Evolutionary conservation across 208 protist species (phyloP).

Genomic region (Trypanosoma melophagium): DNA sequence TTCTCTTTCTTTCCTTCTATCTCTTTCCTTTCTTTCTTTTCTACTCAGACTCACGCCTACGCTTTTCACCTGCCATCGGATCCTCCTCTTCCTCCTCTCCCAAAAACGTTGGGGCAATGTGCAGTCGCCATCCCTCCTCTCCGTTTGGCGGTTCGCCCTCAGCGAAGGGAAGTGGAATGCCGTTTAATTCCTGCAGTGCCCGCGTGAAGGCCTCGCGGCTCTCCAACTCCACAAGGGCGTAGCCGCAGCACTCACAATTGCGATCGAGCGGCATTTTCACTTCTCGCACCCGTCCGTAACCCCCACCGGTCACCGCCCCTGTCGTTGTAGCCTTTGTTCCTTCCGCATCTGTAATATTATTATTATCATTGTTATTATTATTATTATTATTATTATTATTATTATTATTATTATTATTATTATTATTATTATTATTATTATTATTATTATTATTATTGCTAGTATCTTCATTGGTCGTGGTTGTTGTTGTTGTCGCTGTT

Average conservation of each 20-base stretch:
- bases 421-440: slow-evolving; percentile 47
- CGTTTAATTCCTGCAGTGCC: slow-evolving; percentile 60
- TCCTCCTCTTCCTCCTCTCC: slow-evolving; percentile 66
- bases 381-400: background rate
- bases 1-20: background rate
- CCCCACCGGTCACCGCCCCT: background rate
- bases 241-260: slow-evolving; percentile 74
- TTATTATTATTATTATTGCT: background rate
- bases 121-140: slow-evolving; percentile 27
- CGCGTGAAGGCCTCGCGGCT: slow-evolving; percentile 53
- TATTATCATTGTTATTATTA: slow-evolving; percentile 47
- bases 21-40: background rate
- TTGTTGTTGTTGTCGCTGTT: too few species aligned
- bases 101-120: slow-evolving; percentile 66
- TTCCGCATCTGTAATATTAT: slow-evolving; percentile 25
- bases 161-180: slow-evolving; percentile 36
- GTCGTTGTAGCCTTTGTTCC: background rate
- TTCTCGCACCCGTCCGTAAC: slow-evolving; percentile 57
- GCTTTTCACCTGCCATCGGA: slow-evolving; percentile 40
- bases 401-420: slow-evolving; percentile 24
- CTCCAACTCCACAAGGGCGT: slow-evolving; percentile 76
- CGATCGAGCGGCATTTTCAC: slow-evolving; percentile 65
- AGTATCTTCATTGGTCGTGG: background rate
- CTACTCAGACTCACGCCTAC: slow-evolving; percentile 27
- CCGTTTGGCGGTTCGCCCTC: slow-evolving; percentile 24